Evolutionary conservation across 2,329 filamentous ascomycete genomes (phyloP).

Genomic region (Botrytis fragariae): DNA sequence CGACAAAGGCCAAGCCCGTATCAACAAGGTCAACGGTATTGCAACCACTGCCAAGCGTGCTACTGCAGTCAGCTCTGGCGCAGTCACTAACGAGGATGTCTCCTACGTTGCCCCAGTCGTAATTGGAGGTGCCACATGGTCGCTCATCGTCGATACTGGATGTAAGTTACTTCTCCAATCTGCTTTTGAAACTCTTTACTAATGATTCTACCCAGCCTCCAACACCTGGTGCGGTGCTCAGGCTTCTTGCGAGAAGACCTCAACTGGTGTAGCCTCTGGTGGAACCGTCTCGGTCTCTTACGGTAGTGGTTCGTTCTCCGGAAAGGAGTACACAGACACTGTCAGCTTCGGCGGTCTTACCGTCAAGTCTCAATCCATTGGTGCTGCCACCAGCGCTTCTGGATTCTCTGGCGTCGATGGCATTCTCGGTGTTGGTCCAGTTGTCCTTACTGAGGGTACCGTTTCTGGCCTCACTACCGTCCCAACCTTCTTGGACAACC

Average conservation of each 20-base stretch:
- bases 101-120: not conserved
- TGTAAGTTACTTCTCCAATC: not conserved
- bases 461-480: not conserved
- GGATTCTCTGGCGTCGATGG: not conserved
- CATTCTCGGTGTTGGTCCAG: not conserved
- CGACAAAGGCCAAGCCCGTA: not conserved
- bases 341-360: not conserved
- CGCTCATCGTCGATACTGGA: not conserved
- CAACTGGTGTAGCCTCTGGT: not conserved
- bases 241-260: not conserved
- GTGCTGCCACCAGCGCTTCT: not conserved
- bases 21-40: not conserved
- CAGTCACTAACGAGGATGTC: not conserved
- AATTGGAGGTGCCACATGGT: not conserved
- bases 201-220: not conserved
- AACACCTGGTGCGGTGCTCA: not conserved
- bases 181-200: not conserved
- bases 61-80: not conserved
- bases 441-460: not conserved
- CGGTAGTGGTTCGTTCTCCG: not conserved
- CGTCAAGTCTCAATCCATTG: not conserved
- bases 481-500: not conserved
- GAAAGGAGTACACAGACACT: not conserved
- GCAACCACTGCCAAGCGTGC: not conserved
- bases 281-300: not conserved